A percentile compares a stretch with the other conserved stretches of the same genome.
Evolutionary conservation across 441 rosid genomes (phyloP).

Genomic region (Erodium trifolium): DNA sequence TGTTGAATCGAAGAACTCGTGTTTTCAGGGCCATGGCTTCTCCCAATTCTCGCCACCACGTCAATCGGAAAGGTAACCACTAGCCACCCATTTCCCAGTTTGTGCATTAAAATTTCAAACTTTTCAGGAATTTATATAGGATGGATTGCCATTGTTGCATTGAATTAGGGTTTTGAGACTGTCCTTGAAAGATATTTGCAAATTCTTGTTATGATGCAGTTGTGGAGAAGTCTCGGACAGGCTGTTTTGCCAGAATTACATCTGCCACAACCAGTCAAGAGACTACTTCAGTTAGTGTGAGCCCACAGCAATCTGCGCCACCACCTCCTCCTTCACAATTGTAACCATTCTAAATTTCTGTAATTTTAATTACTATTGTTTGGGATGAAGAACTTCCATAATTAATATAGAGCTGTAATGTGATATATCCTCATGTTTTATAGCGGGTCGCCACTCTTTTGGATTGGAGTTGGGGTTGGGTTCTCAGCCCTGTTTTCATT

Average conservation of each 20-base stretch:
- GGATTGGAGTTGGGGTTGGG: constrained; percentile 96
- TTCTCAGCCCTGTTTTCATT: constrained; percentile 69
- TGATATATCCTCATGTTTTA: constrained; percentile 4
- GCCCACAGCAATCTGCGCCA: neutral
- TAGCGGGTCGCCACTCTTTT: constrained; percentile 92
- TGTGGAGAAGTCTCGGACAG: neutral
- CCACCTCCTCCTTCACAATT: neutral
- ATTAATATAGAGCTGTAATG: neutral
- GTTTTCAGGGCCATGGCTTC: constrained; percentile 1
- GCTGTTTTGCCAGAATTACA: neutral
- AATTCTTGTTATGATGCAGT: neutral
- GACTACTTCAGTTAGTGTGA: constrained; percentile 7
- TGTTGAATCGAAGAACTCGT: neutral
- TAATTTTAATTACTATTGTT: neutral
- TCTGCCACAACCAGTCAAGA: constrained; percentile 3
- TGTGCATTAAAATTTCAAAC: neutral
- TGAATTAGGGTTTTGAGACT: neutral
- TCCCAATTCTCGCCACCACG: neutral
- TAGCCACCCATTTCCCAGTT: neutral
- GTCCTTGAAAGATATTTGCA: neutral
- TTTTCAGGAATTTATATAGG: neutral
- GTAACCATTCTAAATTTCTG: neutral
- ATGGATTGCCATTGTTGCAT: neutral
- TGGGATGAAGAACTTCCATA: neutral
- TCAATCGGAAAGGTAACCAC: neutral